phyloP scores from a whole-genome alignment of 139 green algal species.

The Chlamydomonas schloesseri region DNA sequence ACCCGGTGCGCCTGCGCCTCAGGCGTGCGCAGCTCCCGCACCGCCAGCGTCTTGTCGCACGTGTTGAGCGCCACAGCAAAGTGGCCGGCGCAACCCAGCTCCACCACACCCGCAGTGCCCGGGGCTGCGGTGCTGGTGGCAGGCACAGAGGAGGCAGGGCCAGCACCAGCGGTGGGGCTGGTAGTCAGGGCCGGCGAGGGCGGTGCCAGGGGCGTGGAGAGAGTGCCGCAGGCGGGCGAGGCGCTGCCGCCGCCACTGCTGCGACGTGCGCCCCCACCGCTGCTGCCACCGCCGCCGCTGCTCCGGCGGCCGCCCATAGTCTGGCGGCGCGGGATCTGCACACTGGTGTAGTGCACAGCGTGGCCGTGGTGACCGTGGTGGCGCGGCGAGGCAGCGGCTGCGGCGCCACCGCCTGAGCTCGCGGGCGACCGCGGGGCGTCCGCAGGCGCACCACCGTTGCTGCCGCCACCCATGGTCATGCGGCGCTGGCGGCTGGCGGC shows the following conservation, averaged over 20 bases:
- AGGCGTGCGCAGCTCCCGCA: not conserved
- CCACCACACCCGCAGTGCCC: not conserved
- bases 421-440: too few species aligned
- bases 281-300: not conserved
- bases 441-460: not conserved
- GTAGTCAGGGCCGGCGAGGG: too few species aligned
- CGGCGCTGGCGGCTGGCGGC: not conserved
- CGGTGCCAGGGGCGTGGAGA: too few species aligned
- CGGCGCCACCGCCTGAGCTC: too few species aligned
- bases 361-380: too few species aligned
- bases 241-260: not conserved
- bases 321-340: not conserved
- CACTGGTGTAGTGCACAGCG: too few species aligned
- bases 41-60: not conserved
- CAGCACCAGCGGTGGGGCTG: too few species aligned
- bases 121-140: not conserved
- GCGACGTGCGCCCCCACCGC: not conserved
- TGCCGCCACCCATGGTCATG: conserved; percentile 32
- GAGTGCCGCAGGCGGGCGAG: too few species aligned
- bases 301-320: not conserved
- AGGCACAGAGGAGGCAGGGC: too few species aligned
- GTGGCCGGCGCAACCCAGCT: conserved; percentile 13
- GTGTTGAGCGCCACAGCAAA: not conserved
- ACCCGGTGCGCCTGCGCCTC: conserved; percentile 8
- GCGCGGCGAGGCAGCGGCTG: too few species aligned